Conservation (phyloP, 768 basidiomycete species). For the Russula sp. region DNA sequence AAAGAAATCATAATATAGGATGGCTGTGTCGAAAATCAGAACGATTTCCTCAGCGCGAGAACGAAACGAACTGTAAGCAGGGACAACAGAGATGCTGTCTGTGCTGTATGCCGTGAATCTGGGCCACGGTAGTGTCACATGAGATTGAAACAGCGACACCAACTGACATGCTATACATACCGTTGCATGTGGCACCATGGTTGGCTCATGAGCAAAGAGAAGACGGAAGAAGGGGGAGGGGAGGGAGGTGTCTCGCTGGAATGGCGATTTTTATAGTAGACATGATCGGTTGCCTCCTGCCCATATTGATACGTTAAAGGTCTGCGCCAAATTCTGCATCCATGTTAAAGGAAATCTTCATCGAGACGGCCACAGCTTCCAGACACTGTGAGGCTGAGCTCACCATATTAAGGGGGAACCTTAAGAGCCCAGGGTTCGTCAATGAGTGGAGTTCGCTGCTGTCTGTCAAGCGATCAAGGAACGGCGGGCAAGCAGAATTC, state of each 20-base stretch:
- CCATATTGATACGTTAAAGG: neutral
- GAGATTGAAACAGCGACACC: neutral
- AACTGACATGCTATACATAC: neutral
- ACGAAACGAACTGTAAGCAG: neutral
- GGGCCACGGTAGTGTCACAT: neutral
- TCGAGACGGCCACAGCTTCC: neutral
- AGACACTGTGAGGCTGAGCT: too few species aligned
- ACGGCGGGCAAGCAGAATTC: neutral
- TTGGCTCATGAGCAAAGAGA: neutral
- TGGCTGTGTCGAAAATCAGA: slow-evolving; percentile 20
- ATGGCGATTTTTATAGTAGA: neutral
- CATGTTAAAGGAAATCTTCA: neutral
- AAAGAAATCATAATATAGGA: slow-evolving; percentile 41
- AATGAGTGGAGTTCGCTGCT: neutral
- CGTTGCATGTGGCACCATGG: neutral
- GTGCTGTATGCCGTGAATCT: neutral
- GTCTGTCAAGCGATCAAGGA: too few species aligned
- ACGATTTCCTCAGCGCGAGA: neutral
- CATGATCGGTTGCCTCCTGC: neutral
- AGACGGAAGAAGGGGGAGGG: neutral
- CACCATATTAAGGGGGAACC: neutral
- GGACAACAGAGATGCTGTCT: neutral
- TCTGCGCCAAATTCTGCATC: neutral
- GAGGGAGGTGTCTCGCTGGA: neutral
- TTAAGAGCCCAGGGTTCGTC: too few species aligned